Evolutionary conservation across 78 protist species (phyloP), one percentile per base, ranked within the genome.

Genomic region (Dictyostelium purpureum): DNA sequence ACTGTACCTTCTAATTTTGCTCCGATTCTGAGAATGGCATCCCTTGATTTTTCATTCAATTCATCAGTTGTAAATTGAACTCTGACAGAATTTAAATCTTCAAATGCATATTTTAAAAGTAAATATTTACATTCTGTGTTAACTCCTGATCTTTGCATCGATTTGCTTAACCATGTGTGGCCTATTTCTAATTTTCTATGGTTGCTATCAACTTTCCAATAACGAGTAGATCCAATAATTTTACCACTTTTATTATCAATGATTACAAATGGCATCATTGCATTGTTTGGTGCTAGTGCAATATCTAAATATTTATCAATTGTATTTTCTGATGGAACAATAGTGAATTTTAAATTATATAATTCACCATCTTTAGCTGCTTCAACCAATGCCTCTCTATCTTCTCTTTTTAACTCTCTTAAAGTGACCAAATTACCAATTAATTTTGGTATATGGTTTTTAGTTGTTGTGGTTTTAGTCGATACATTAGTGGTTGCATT

Each of bases 61-160:
- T 71, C 57, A 26, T 71, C 78, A n/a, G 78, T 71, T n/a, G 78
- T 45, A 43, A 71, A 71, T 71, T 71, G 78, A 43, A 71, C 78
- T 26, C 78, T 33, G 24, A 71, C 43, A n/a, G 40, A 16, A 71
- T 71, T 70, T 40, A 70, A 19, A 19, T 24, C 77, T 11, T 70
- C 77, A 45, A 70, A 70, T n/a, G 77, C 77, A 43, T 40, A 70
- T 24, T 24, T 40, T 70, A 70, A 42, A 14, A 70, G 26, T 70
- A 70, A 35, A 24, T 43, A 43, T 70, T 70, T 70, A 26, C 77
- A 70, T 43, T 70, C 77, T 0, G 77, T 70, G n/a, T 70, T 70
- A 24, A 45, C 56, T 24, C 77, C 56, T 1, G 77, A 43, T 42
- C 57, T 70, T 70, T 70, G 77, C 0, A 70, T 24, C 24, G 77